These are phyloP conservation scores for Sorghum bicolor DNA, from an alignment of 176 grass and related monocot genomes.

Conservation along the genomic window Sorghum_bicolor_NCBIv3 NC_012872.2:57454501-57455000, in stretches of 20 bases:
- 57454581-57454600: no score
- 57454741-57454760: background rate
- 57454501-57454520: background rate
- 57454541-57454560: background rate
- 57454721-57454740: background rate
- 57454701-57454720: background rate
- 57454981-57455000: background rate
- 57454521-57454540: background rate
- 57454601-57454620: background rate
- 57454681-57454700: no score
- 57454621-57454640: background rate
- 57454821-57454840: background rate
- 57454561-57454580: no score
- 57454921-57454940: background rate
- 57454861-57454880: background rate
- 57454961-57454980: no score
- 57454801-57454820: background rate
- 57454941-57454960: background rate
- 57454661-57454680: background rate
- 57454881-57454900: background rate
- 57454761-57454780: background rate
- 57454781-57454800: background rate
- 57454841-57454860: background rate
- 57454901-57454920: background rate
- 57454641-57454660: background rate